Evolutionary conservation across 176 grass and related monocot species (phyloP).

Genomic region (Cenchrus americanus): DNA sequence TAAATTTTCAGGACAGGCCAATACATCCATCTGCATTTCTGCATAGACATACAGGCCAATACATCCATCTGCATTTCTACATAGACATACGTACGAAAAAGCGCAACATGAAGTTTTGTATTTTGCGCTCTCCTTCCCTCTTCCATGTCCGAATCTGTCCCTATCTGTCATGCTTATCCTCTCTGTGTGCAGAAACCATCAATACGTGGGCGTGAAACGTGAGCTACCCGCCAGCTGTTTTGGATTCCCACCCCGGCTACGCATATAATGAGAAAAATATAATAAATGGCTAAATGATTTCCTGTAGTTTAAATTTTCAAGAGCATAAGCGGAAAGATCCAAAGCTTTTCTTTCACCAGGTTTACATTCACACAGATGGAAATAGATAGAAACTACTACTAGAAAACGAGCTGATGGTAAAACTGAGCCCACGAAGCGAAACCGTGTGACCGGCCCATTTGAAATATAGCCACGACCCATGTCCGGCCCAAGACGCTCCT

Average conservation of each 20-base stretch:
- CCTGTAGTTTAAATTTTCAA: background rate
- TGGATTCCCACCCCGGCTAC: background rate
- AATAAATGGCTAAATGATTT: background rate
- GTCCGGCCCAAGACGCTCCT: constrained; percentile 16
- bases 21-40: background rate
- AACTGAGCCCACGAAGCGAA: background rate
- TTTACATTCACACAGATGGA: too few species aligned
- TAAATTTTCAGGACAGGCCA: too few species aligned
- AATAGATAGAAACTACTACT: too few species aligned
- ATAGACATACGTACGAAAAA: too few species aligned
- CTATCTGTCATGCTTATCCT: background rate
- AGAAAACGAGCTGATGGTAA: too few species aligned
- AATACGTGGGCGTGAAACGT: background rate
- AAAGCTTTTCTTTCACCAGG: background rate
- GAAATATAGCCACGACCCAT: constrained; percentile 11
- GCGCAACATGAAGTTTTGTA: background rate
- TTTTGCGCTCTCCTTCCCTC: background rate
- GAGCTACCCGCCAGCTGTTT: constrained; percentile 23
- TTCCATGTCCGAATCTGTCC: background rate
- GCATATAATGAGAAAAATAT: background rate
- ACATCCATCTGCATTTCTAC: too few species aligned
- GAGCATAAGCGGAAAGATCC: background rate
- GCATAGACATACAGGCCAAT: too few species aligned
- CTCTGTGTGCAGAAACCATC: background rate
- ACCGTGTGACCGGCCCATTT: background rate